Base-by-base conservation (phyloP, 257 asterid genomes). In the Solanum bulbocastanum region DNA sequence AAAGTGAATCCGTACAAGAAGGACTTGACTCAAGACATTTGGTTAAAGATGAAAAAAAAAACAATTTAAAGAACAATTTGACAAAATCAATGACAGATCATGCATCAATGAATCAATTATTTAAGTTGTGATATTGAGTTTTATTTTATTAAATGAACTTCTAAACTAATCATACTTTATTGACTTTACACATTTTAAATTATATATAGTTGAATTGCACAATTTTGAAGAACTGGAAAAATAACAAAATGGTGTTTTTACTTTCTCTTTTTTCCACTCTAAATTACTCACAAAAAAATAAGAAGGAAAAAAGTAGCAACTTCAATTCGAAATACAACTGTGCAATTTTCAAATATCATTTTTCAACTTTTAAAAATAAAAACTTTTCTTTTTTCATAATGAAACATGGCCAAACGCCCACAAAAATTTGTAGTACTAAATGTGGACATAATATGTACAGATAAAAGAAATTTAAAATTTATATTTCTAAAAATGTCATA, bases 1-100 rank as follows among this genome's bases (percentile, higher is more conserved):
- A 16, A 52, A 0, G 3, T 52, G 0, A 52, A 0, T 52, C 0
- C 10, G 23, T 52, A 52, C 0, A 0, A 52, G 3, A 52, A 52
- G 1, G 3, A 52, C 3, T 52, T 3, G 16, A 16, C 1, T 16
- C 0, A 0, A 16, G 8, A 52, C 5, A 16, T 52, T 16, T 16
- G 3, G 4, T 16, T 52, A 52, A 5, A 6, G 23, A 52, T 16
- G 60, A 16, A 15, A 15, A 46, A 15, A 49, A 3, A 15, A 1
- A 13, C 18, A 15, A 6, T 15, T 15, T 49, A 49, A 49, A 52
- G 23, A 16, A 52, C 4, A 52, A 16, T 52, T 52, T 6, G 11
- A 16, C 65, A 6, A 56, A 52, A 52, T 6, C 62, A 16, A 52
- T 16, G 9, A 52, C 62, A 52, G 10, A 56, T 18, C n/a, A 56